Conservation (phyloP, 805 yeast genomes). For the Suhomyces tanzawaensis region DNA sequence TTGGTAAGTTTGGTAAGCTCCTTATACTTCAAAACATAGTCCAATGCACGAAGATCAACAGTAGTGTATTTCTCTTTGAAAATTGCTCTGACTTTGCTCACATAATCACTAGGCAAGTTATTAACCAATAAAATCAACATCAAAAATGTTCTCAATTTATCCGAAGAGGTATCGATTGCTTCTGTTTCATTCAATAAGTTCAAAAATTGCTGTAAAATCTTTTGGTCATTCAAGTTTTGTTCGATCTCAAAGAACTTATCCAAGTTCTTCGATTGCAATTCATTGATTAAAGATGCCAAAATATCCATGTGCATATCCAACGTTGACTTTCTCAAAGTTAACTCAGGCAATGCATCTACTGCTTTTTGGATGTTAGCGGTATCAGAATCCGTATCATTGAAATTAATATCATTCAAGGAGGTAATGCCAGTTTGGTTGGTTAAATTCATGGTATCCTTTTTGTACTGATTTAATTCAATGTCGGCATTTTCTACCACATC, state of each 20-base stretch:
- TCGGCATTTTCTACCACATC: conserved; percentile 99
- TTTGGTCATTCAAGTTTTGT: conserved; percentile 68
- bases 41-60: conserved; percentile 60
- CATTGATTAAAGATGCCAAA: conserved; percentile 76
- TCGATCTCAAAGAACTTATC: conserved; percentile 94
- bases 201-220: conserved; percentile 55
- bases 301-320: conserved; percentile 98
- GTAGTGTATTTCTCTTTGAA: conserved; percentile 50
- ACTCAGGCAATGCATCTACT: conserved; percentile 86
- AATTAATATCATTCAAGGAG: conserved; percentile 73
- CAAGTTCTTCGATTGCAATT: conserved; percentile 79
- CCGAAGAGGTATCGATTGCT: conserved; percentile 61
- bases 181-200: conserved; percentile 53
- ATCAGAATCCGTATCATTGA: conserved; percentile 45
- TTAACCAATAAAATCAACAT: conserved; percentile 59
- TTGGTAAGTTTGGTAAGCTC: conserved; percentile 59
- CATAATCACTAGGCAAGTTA: conserved; percentile 24
- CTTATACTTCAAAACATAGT: conserved; percentile 76
- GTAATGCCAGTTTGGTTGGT: conserved; percentile 73
- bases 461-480: conserved; percentile 73
- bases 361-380: conserved; percentile 78
- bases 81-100: conserved; percentile 58
- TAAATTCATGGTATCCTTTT: conserved; percentile 82
- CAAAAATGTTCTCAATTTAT: conserved; percentile 85
- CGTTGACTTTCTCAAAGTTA: conserved; percentile 81